Evolutionary conservation across 1,139 yeast genomes (phyloP).

Genomic region (Pichia sp.): DNA sequence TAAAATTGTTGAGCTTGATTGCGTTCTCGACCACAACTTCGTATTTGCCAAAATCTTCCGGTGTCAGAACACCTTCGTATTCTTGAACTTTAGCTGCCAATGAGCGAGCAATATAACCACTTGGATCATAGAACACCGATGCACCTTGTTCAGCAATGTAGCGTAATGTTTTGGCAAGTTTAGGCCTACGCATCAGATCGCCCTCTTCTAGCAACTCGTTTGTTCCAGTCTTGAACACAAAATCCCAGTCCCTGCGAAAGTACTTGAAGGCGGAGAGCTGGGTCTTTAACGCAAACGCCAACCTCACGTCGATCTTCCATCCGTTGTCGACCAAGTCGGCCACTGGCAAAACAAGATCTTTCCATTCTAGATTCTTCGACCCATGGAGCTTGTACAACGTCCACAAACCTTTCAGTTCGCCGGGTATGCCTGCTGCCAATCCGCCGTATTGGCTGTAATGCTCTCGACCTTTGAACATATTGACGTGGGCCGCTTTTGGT

Average conservation of each 20-base stretch:
- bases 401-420: slow-evolving; percentile 79
- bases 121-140: slow-evolving; percentile 75
- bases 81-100: slow-evolving; percentile 35
- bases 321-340: slow-evolving; percentile 64
- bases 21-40: slow-evolving; percentile 54
- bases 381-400: slow-evolving; percentile 57
- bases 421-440: slow-evolving; percentile 80
- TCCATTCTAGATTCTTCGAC: slow-evolving; percentile 69
- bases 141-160: slow-evolving; percentile 71
- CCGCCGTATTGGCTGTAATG: slow-evolving; percentile 69
- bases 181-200: slow-evolving; percentile 55
- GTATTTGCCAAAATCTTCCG: slow-evolving; percentile 63
- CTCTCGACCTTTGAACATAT: slow-evolving; percentile 56
- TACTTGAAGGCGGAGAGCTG: slow-evolving; percentile 35
- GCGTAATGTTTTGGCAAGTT: slow-evolving; percentile 62
- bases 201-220: slow-evolving; percentile 44
- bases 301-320: slow-evolving; percentile 51
- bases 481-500: slow-evolving; percentile 54
- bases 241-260: slow-evolving; percentile 48
- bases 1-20: slow-evolving; percentile 39
- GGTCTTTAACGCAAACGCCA: slow-evolving; percentile 39
- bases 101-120: slow-evolving; percentile 43
- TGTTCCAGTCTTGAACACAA: slow-evolving; percentile 39
- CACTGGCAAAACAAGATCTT: slow-evolving; percentile 71
- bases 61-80: slow-evolving; percentile 41